A percentile compares a stretch with the other conserved stretches of the same genome.
Conservation (phyloP, 768 basidiomycete species). For the Tephrocybe sp. region DNA sequence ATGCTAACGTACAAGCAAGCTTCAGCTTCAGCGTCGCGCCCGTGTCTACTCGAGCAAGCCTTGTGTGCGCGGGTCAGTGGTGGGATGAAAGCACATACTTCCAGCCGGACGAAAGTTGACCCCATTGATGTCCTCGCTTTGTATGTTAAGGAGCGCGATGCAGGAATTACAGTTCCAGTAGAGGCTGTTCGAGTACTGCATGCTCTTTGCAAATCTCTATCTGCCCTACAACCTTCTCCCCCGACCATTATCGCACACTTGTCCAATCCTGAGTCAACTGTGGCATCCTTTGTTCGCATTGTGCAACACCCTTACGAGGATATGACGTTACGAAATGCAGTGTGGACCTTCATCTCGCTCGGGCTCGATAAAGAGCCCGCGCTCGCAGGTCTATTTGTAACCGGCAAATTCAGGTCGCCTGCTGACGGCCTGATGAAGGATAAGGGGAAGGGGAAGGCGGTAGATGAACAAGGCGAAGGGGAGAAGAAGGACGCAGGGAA, state of each 20-base stretch:
- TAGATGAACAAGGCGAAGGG: slow-evolving; percentile 32
- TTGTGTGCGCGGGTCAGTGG: slow-evolving; percentile 62
- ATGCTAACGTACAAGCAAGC: slow-evolving; percentile 65
- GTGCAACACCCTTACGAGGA: slow-evolving; percentile 82
- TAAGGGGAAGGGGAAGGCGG: slow-evolving; percentile 26
- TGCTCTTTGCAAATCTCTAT: slow-evolving; percentile 64
- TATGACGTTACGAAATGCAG: slow-evolving; percentile 61
- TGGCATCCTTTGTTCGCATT: slow-evolving; percentile 65
- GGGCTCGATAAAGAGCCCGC: slow-evolving; percentile 88
- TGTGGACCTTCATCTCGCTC: slow-evolving; percentile 82
- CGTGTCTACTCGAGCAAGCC: slow-evolving; percentile 73
- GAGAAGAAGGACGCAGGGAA: slow-evolving; percentile 27
- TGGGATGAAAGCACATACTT: slow-evolving; percentile 42
- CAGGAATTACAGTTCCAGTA: slow-evolving; percentile 57
- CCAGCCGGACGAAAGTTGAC: slow-evolving; percentile 50
- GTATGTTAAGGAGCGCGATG: slow-evolving; percentile 64
- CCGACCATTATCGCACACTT: slow-evolving; percentile 79
- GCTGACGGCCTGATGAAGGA: slow-evolving; percentile 31
- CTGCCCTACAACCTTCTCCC: slow-evolving; percentile 54
- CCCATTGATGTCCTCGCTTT: slow-evolving; percentile 73
- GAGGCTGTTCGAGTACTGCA: slow-evolving; percentile 68
- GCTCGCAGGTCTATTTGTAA: slow-evolving; percentile 73
- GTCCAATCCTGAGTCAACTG: slow-evolving; percentile 70
- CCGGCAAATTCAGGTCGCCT: slow-evolving; percentile 63
- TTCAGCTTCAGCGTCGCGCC: slow-evolving; percentile 36